These are phyloP conservation scores for Blastobotrys buckinghamii DNA, from an alignment of 1,139 yeast species.

Conservation along the genomic window DNA sequence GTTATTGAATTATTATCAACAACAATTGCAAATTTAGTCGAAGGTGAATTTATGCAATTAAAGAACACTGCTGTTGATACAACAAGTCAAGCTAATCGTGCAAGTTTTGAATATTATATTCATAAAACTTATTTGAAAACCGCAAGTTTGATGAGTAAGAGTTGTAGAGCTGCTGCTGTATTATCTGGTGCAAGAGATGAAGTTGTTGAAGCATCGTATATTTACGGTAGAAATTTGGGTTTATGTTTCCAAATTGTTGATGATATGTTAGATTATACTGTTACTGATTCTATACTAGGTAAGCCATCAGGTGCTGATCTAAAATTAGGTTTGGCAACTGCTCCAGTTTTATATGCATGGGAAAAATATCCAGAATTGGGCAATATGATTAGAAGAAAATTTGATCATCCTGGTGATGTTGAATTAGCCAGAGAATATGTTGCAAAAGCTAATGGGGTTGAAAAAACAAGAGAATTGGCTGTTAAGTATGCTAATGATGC, in stretches of 20 bases:
- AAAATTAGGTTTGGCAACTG: conserved; percentile 91
- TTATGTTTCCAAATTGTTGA: conserved; percentile 95
- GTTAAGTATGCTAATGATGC: conserved; percentile 73
- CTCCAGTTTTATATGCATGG: conserved; percentile 96
- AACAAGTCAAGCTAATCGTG: conserved; percentile 66
- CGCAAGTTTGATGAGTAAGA: conserved; percentile 92
- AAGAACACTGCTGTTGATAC: conserved; percentile 72
- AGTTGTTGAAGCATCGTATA: conserved; percentile 77
- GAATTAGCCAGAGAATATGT: conserved; percentile 74
- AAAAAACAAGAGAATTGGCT: conserved; percentile 72
- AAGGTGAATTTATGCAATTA: conserved; percentile 98
- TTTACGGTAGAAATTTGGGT: conserved; percentile 89
- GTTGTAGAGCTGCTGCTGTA: conserved; percentile 90
- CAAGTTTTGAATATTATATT: conserved; percentile 89
- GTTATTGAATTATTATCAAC: conserved; percentile 93
- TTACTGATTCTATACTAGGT: conserved; percentile 75
- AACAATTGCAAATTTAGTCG: conserved; percentile 93
- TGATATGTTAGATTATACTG: conserved; percentile 91
- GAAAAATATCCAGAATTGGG: conserved; percentile 79
- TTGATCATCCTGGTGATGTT: conserved; percentile 74
- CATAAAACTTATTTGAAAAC: conserved; percentile 95
- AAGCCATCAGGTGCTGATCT: conserved; percentile 96
- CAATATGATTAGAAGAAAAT: conserved; percentile 74
- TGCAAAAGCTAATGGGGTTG: conserved; percentile 63
- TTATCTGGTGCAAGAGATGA: conserved; percentile 75